Conservation (phyloP, 2,329 filamentous ascomycete genomes). For the Aspergillus sp. region DNA sequence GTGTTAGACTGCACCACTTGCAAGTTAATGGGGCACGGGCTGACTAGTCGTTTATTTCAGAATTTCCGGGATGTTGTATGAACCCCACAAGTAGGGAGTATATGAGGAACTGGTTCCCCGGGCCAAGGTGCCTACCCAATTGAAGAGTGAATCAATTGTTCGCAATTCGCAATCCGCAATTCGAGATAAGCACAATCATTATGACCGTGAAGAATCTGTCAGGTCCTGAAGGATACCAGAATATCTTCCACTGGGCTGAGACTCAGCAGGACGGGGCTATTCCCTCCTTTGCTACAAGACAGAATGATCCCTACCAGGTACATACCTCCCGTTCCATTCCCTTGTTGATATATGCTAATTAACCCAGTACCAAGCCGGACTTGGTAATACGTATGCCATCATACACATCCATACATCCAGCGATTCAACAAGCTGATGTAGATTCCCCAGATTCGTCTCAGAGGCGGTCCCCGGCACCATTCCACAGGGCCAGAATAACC, state of each 20-base stretch:
- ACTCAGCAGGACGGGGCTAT: slow-evolving; percentile 51
- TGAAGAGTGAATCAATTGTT: not conserved
- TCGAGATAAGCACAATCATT: slow-evolving; percentile 1
- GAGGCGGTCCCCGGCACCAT: slow-evolving; percentile 34
- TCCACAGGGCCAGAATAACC: slow-evolving; percentile 31
- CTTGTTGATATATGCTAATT: slow-evolving; percentile 5
- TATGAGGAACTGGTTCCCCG: not conserved
- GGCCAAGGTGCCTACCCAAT: not conserved
- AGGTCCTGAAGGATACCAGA: slow-evolving; percentile 39
- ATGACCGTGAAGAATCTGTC: slow-evolving; percentile 21
- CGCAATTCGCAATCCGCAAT: not conserved
- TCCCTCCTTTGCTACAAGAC: slow-evolving; percentile 47
- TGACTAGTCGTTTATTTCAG: no score
- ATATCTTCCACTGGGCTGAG: slow-evolving; percentile 51
- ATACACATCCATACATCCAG: slow-evolving; percentile 5
- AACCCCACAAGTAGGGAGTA: not conserved
- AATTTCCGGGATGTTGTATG: not conserved
- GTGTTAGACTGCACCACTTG: not conserved
- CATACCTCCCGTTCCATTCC: slow-evolving; percentile 5
- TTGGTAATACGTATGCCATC: slow-evolving; percentile 41
- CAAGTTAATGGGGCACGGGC: not conserved
- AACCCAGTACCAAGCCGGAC: slow-evolving; percentile 47
- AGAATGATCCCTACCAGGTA: slow-evolving; percentile 48
- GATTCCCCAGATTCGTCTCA: slow-evolving; percentile 23
- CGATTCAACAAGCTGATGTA: slow-evolving; percentile 20